Conservation (phyloP, 441 rosid genomes). For the Euphorbia corollata region DNA sequence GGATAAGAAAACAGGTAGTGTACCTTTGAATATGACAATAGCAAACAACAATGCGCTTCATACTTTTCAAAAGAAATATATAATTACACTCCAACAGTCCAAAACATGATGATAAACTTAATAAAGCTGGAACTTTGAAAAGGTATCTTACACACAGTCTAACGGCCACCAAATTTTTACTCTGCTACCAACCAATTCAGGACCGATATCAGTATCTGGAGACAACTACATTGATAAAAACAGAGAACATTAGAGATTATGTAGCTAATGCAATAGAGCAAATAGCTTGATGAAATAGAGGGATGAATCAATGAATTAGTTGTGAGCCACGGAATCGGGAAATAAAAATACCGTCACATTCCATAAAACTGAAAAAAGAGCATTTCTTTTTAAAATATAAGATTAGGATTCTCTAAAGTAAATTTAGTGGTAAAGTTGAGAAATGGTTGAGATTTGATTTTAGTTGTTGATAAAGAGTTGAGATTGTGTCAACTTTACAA, state of each 20-base stretch:
- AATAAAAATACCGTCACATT: background rate
- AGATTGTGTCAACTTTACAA: too few relatives aligned
- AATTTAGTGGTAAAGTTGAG: too few relatives aligned
- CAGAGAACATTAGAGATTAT: slow-evolving; percentile 1
- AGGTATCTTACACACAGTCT: slow-evolving; percentile 53
- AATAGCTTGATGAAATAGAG: background rate
- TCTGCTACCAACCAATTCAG: slow-evolving; percentile 49
- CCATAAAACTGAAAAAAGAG: too few relatives aligned
- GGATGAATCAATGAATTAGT: too few relatives aligned
- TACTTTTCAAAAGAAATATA: slow-evolving; percentile 5
- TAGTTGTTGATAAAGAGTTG: too few relatives aligned
- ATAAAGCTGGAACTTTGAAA: slow-evolving; percentile 6
- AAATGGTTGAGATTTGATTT: too few relatives aligned
- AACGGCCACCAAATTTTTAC: slow-evolving; percentile 86
- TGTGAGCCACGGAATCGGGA: too few relatives aligned
- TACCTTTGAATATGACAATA: background rate
- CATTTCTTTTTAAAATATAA: too few relatives aligned
- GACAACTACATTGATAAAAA: slow-evolving; percentile 33
- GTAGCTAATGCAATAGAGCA: background rate
- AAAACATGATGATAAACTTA: background rate
- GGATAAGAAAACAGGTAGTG: slow-evolving; percentile 3
- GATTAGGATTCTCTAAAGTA: too few relatives aligned
- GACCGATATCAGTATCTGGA: slow-evolving; percentile 26
- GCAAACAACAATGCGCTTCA: slow-evolving; percentile 3
- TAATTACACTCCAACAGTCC: slow-evolving; percentile 8